Evolutionary conservation across 371 early-diverging fungal species (phyloP), one percentile per base, ranked within the genome.

Genomic region (Blakeslea trispora): DNA sequence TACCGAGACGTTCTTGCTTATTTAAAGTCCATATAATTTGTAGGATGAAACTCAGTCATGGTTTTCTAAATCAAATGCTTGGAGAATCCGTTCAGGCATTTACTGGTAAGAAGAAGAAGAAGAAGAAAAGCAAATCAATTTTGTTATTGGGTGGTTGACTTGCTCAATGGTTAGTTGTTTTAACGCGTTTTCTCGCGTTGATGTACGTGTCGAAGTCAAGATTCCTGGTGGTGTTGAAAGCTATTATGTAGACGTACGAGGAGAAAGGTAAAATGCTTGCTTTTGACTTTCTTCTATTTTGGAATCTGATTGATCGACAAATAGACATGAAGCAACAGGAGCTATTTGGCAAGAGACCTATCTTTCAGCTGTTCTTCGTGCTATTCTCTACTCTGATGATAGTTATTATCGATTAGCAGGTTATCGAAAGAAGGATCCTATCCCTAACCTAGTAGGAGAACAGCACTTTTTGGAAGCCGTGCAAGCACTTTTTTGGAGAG

Each of bases 141-240:
- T 44, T 90, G 46, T 88, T 90, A 17, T 94, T 92, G 5, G 83
- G 94, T 55, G 79, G 95, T 32, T 93, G 60, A 66, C 92, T n/a
- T n/a, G n/a, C n/a, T 55, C 91, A 93, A 37, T 37, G 13, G 14
- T 14, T 37, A 93, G 94, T 67, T 92, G 95, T 63, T 98, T 91
- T 77, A 96, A 98, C 70, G 95, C 96, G n/a, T 96, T 98, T 63
- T 91, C 95, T 15, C 85, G 94, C 21, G 91, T 95, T 6, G 98
- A 98, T 81, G 88, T 98, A 19, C 88, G 98, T 35, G 98, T 98
- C 15, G 94, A 96, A 68, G 95, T 96, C 40, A 88, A 90, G 58
- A 96, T 97, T 65, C 98, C 98, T 1, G 98, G 98, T 51, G 96
- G 98, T 47, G 98, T 98, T 3, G 95, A 94, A 55, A 86, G 91